phyloP scores from a whole-genome alignment of 768 basidiomycete species.

The Asterophora parasitica region DNA sequence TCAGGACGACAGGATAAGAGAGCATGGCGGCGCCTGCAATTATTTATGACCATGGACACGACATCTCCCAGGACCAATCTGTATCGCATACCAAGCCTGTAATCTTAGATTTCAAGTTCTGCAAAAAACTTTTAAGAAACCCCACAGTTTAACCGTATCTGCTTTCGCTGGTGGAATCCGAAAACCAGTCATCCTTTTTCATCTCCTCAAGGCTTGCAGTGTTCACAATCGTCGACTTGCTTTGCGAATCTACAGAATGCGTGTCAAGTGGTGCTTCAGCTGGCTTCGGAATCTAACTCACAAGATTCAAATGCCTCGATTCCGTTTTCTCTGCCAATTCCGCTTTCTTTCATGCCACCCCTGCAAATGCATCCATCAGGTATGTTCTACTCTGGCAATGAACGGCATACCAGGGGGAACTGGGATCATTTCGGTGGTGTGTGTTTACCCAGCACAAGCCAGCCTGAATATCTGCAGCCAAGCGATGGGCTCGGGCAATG shows the following conservation, averaged over 20 bases:
- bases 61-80: constrained; percentile 5
- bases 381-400: not conserved
- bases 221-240: constrained; percentile 77
- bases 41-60: constrained; percentile 9
- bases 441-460: constrained; percentile 89
- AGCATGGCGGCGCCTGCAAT: constrained; percentile 4
- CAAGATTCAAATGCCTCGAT: constrained; percentile 76
- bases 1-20: constrained; percentile 45
- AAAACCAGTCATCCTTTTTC: constrained; percentile 75
- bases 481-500: constrained; percentile 70
- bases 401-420: constrained; percentile 70
- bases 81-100: constrained; percentile 14
- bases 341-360: constrained; percentile 90
- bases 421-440: constrained; percentile 86
- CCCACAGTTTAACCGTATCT: constrained; percentile 55
- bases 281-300: constrained; percentile 29
- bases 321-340: constrained; percentile 84
- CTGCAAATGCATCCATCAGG: constrained; percentile 29
- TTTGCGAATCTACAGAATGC: constrained; percentile 62
- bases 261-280: not conserved
- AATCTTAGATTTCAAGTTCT: constrained; percentile 5
- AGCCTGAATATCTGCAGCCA: constrained; percentile 63
- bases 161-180: constrained; percentile 43
- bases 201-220: constrained; percentile 59
- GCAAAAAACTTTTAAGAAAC: constrained; percentile 6